Percentiles rank a stretch among this genome's conserved stretches.
These are phyloP conservation scores for Metschnikowia colocasiae DNA, from an alignment of 805 yeast species.

Conservation along the genomic window DNA sequence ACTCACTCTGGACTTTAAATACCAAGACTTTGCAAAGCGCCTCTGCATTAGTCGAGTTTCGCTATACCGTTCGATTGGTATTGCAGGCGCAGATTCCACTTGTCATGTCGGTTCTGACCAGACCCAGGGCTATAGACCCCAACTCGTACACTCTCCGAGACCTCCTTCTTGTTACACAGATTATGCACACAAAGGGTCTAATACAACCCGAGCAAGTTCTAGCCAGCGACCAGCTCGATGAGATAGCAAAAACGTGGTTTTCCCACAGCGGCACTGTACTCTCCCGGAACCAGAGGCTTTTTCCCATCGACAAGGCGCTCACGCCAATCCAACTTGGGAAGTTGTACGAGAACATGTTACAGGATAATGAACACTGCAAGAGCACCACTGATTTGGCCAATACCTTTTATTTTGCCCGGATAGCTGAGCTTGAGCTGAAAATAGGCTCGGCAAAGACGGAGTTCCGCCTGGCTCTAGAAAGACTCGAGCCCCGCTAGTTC, in stretches of 20 bases:
- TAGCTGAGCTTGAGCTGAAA: constrained; percentile 30
- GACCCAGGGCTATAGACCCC: constrained; percentile 13
- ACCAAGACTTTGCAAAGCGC: not conserved
- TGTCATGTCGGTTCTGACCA: not conserved
- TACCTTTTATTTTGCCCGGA: constrained; percentile 27
- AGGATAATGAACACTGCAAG: constrained; percentile 22
- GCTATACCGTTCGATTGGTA: not conserved
- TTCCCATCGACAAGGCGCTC: constrained; percentile 16
- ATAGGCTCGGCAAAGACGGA: constrained; percentile 23
- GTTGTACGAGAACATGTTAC: constrained; percentile 28
- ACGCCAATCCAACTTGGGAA: constrained; percentile 19
- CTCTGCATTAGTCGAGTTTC: not conserved
- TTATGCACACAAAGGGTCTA: constrained; percentile 33
- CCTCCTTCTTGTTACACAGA: constrained; percentile 35
- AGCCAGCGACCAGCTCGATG: constrained; percentile 19
- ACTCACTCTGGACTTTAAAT: not conserved
- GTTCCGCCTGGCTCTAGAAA: constrained; percentile 3
- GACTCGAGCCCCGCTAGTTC: not conserved
- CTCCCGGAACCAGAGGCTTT: constrained; percentile 19
- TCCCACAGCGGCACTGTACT: constrained; percentile 27
- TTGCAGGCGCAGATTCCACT: not conserved
- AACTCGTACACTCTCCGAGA: constrained; percentile 25
- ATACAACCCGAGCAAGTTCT: constrained; percentile 22
- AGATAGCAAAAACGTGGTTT: constrained; percentile 29
- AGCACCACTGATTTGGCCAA: constrained; percentile 42